Evolutionary conservation across 2,329 filamentous ascomycete genomes (phyloP).

Genomic region (Bipolaris oryzae): DNA sequence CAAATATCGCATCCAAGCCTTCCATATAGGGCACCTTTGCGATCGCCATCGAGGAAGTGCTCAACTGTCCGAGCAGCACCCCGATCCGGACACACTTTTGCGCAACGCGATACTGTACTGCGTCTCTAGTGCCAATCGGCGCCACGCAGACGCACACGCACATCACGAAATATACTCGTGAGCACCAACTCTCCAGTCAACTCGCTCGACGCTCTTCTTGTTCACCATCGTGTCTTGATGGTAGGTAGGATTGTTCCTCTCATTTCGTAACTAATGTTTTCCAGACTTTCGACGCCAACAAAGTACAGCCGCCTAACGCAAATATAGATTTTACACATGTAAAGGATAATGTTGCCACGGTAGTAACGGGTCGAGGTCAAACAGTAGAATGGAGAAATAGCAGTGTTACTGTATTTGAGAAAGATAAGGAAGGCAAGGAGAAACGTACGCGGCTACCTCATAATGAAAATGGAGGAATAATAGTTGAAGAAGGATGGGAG

Average conservation of each 20-base stretch:
- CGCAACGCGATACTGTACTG: too few species aligned
- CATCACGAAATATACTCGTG: not conserved
- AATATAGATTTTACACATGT: conserved; percentile 2
- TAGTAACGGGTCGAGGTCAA: conserved; percentile 5
- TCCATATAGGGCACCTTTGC: too few species aligned
- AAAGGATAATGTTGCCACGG: not conserved
- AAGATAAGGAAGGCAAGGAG: conserved; percentile 5
- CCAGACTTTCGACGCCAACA: not conserved
- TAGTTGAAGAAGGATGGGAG: not conserved
- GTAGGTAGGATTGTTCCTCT: not conserved
- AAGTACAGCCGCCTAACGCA: not conserved
- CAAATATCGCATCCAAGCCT: too few species aligned
- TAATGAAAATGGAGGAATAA: not conserved
- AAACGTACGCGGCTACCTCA: not conserved
- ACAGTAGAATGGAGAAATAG: conserved; percentile 5
- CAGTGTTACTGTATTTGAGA: not conserved
- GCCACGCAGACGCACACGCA: too few species aligned
- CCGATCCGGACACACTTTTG: too few species aligned
- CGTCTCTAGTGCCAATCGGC: too few species aligned
- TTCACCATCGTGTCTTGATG: not conserved
- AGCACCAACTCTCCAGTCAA: not conserved
- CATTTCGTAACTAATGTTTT: conserved; percentile 1
- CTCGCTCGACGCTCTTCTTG: not conserved
- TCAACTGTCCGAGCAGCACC: too few species aligned
- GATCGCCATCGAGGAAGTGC: too few species aligned